phyloP scores from a whole-genome alignment of 495 filamentous ascomycete species.

The Xylaria acuta region DNA sequence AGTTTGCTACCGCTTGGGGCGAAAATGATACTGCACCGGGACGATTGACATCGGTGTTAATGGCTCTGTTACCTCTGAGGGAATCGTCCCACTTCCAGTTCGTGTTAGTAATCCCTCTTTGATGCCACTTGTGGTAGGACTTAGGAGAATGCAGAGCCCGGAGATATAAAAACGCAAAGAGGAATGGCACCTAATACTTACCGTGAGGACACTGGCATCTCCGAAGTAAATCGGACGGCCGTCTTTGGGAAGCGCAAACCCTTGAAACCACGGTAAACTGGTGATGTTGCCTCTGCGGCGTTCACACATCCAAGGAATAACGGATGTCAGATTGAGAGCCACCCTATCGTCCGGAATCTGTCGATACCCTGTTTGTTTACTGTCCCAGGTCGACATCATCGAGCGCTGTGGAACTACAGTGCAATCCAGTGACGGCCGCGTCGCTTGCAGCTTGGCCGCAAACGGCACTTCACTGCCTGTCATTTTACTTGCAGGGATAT shows the following conservation, averaged over 20 bases:
- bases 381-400: not conserved
- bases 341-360: not conserved
- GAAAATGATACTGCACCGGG: not conserved
- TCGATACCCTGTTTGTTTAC: not conserved
- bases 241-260: slow-evolving; percentile 11
- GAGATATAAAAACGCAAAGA: not conserved
- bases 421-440: slow-evolving; percentile 7
- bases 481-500: not conserved
- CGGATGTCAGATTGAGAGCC: slow-evolving; percentile 7
- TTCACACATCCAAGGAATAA: slow-evolving; percentile 17
- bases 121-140: not conserved
- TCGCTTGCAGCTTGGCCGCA: slow-evolving; percentile 9
- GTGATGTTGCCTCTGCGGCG: not conserved
- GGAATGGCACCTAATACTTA: not conserved
- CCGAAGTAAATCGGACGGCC: slow-evolving; percentile 10
- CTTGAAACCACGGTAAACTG: slow-evolving; percentile 2
- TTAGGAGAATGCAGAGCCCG: not conserved
- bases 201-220: slow-evolving; percentile 8
- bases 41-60: not conserved
- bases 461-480: not conserved
- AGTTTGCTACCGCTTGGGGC: not conserved
- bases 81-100: not conserved
- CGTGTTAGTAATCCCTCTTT: not conserved
- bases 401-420: slow-evolving; percentile 1
- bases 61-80: not conserved